Evolutionary conservation across 1,139 yeast genomes (phyloP).

Genomic region (Saccharomyces hybrid): DNA sequence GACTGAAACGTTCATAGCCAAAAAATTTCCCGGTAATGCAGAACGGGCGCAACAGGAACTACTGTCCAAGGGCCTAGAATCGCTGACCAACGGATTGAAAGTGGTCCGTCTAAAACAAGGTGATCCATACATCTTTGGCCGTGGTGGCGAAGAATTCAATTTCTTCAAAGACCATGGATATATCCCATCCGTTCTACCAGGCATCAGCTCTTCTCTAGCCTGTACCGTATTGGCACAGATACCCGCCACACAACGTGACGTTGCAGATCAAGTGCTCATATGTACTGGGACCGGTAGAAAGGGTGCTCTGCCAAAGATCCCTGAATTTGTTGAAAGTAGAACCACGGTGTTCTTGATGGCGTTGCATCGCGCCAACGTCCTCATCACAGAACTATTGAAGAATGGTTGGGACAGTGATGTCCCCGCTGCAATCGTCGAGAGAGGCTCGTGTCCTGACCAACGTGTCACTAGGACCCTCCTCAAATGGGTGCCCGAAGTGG

Average conservation of each 20-base stretch:
- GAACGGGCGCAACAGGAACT: constrained; percentile 88
- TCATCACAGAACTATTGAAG: constrained; percentile 51
- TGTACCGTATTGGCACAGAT: constrained; percentile 81
- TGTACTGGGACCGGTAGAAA: constrained; percentile 94
- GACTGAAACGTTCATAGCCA: constrained; percentile 76
- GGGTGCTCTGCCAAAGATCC: constrained; percentile 74
- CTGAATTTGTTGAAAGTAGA: constrained; percentile 61
- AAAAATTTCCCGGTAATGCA: constrained; percentile 95
- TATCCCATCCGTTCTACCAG: constrained; percentile 71
- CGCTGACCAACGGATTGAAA: constrained; percentile 55
- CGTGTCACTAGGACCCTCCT: constrained; percentile 72
- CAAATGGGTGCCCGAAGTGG: constrained; percentile 58
- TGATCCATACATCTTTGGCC: constrained; percentile 93
- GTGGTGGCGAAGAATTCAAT: constrained; percentile 89
- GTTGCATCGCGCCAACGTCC: constrained; percentile 67
- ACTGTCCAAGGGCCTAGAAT: constrained; percentile 58
- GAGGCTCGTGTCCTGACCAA: constrained; percentile 93
- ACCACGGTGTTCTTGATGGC: constrained; percentile 92
- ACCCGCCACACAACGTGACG: constrained; percentile 89
- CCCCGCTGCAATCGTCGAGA: constrained; percentile 81
- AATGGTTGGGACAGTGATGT: constrained; percentile 61
- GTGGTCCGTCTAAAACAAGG: constrained; percentile 94
- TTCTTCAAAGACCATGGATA: constrained; percentile 64
- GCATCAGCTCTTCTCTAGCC: constrained; percentile 83
- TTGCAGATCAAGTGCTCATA: constrained; percentile 84